Percentiles rank a stretch among this genome's conserved stretches.
Conservation (phyloP, 768 basidiomycete genomes). For the Psilocybe sp. region DNA sequence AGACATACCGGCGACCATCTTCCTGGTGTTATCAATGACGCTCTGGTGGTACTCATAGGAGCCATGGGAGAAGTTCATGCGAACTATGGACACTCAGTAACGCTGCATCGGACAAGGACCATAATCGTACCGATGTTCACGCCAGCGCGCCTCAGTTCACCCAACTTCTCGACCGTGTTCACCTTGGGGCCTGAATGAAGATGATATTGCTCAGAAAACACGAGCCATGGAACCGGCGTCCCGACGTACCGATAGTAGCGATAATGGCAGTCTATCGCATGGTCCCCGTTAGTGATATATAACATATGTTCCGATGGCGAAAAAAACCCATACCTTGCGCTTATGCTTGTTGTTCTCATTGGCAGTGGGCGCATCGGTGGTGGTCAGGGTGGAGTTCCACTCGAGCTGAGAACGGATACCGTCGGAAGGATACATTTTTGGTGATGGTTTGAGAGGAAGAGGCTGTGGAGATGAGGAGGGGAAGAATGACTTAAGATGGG, state of each 20-base stretch:
- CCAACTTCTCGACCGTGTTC: constrained; percentile 87
- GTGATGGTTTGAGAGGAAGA: constrained; percentile 14
- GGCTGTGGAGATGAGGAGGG: constrained; percentile 18
- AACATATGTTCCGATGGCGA: constrained; percentile 2
- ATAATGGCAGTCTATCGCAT: constrained; percentile 87
- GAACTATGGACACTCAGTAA: constrained; percentile 51
- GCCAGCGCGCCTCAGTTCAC: constrained; percentile 82
- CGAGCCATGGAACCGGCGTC: constrained; percentile 3
- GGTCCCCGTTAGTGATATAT: constrained; percentile 3
- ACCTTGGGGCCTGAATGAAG: constrained; percentile 78
- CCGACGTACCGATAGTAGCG: constrained; percentile 83
- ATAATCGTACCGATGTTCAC: constrained; percentile 88
- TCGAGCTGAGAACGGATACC: constrained; percentile 81
- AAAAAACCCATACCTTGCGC: constrained; percentile 72
- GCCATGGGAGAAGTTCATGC: constrained; percentile 99
- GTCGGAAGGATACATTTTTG: constrained; percentile 53
- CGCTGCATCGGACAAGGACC: background rate
- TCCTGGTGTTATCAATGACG: constrained; percentile 96
- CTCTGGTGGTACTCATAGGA: constrained; percentile 98
- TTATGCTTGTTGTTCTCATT: constrained; percentile 80
- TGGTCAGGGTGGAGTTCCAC: constrained; percentile 85
- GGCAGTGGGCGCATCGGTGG: constrained; percentile 65
- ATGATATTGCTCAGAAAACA: constrained; percentile 3
- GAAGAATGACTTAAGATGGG: constrained; percentile 16
- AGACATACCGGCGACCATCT: constrained; percentile 70